Evolutionary conservation across 2,329 filamentous ascomycete genomes (phyloP), one percentile per base, ranked within the genome.

Genomic region (Neofusicoccum parvum): DNA sequence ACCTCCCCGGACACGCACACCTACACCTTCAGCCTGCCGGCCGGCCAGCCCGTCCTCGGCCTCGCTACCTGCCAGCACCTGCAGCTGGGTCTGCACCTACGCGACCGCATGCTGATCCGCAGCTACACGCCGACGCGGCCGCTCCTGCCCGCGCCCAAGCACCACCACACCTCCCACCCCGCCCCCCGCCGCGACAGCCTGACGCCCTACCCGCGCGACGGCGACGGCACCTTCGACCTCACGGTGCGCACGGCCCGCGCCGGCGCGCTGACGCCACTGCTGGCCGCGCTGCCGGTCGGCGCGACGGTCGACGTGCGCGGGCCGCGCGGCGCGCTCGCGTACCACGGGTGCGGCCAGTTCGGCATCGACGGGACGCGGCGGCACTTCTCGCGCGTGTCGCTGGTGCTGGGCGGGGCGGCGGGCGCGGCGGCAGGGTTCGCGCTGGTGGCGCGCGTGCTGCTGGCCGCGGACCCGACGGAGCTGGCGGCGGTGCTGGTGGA

Each of bases 361-460:
- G 68, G 69, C 27, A 80, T 86, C 62, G 78, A 81, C 17, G 75
- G 75, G 34, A 75, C 80, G 34, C 68, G 79, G 27, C 72, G 73
- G 27, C 73, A 67, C 3, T 86, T 85, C 69, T 72, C 74, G 20
- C 78, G 76, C 12, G 77, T 86, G 20, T 80, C 78, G 0, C 78
- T 86, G 9, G 77, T 86, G 1, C 76, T 86, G 0, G 83, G 83
- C 0, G 83, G 84, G 0, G 4, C 37, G 10, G 80, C 79, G 0
- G 83, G 83, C 0, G 78, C 86, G 12, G 86, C 83, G 0, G 83
- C 83, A 0, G 83, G 82, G 0, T 86, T 83, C 68, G 77, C 82
- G 3, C 75, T 86, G 2, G 78, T 86, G 32, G 79, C 78, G 1
- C 76, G 80, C 1, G 79, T 84, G 5, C 67, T 83, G 15, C 68